phyloP scores from a whole-genome alignment of 345 rosid species.

The Populus tremula region DNA sequence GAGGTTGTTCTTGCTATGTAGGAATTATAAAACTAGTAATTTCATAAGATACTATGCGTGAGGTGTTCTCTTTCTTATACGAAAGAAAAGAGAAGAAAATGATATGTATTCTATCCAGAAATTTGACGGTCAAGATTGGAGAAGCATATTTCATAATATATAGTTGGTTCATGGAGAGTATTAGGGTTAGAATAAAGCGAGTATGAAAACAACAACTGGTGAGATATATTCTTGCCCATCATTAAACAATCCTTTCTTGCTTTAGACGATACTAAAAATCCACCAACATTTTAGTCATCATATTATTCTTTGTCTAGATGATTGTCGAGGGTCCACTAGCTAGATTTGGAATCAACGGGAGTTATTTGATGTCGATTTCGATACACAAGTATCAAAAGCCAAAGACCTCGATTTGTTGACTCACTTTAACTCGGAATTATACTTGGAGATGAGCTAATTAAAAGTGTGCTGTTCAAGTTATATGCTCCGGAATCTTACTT shows the following conservation, averaged over 20 bases:
- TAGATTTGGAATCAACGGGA: conserved; percentile 32
- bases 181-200: conserved; percentile 31
- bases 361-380: conserved; percentile 16
- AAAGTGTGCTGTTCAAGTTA: conserved; percentile 13
- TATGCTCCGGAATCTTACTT: conserved; percentile 27
- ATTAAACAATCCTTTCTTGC: conserved; percentile 25
- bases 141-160: conserved; percentile 19
- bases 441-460: conserved; percentile 21
- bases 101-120: neutral
- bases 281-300: conserved; percentile 17
- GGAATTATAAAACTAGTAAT: neutral
- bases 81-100: neutral
- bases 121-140: conserved; percentile 22
- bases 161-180: conserved; percentile 3
- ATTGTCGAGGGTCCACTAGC: conserved; percentile 32
- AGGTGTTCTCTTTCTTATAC: too few relatives aligned
- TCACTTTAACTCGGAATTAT: conserved; percentile 17
- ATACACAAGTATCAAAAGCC: neutral
- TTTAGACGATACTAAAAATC: conserved; percentile 36
- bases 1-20: too few relatives aligned
- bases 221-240: conserved; percentile 30
- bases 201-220: conserved; percentile 17
- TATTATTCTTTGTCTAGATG: conserved; percentile 31
- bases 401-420: conserved; percentile 20
- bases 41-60: too few relatives aligned